Evolutionary conservation across 345 rosid species (phyloP), one percentile per base, ranked within the genome.

Genomic region (Rhizophora mangle): DNA sequence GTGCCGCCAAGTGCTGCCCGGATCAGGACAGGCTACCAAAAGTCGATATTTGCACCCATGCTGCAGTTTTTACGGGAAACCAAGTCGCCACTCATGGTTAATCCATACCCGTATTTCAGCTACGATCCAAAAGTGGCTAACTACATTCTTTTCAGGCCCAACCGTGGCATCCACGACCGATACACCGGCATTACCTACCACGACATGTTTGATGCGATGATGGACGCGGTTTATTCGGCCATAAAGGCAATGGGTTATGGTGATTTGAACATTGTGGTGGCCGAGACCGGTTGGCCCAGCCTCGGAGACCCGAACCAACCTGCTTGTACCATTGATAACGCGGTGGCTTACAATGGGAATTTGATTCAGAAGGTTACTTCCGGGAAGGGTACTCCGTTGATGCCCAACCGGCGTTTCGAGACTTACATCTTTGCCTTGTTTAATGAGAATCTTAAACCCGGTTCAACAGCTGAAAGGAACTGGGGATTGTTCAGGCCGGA

Each of bases 211-310:
- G 96, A 87, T 26, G 83, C 84, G 6, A 68, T 76, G 62, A 58
- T 94, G 68, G 98, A 94, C 63, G 79, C 91, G 0, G 86, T 91
- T 11, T 80, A 78, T 58, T 80, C 89, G 0, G 88, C 98, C 15
- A 88, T 94, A 87, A 82, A 80, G 65, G 86, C 85, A 2, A 62
- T 85, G 3, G 98, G 95, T 3, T 88, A 86, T 27, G 82, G 80
- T 0, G 96, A 89, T 24, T 86, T 91, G 10, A 79, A 74, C 26
- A 85, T 91, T 22, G 84, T 84, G 2, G 78, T 91, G 3, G 92
- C 87, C 0, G 98, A 93, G 74, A 86, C 98, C 0, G 98, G 98
- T 16, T 93, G 98, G 98, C 94, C 98, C 0, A 84, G 96, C 0
- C 82, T 70, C 0, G 90, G 96, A 1, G 97, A 87, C 34, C 64